These are phyloP conservation scores for Teratosphaeria gauchensis DNA, from an alignment of 2,329 filamentous ascomycete genomes.

Conservation along the genomic window DNA sequence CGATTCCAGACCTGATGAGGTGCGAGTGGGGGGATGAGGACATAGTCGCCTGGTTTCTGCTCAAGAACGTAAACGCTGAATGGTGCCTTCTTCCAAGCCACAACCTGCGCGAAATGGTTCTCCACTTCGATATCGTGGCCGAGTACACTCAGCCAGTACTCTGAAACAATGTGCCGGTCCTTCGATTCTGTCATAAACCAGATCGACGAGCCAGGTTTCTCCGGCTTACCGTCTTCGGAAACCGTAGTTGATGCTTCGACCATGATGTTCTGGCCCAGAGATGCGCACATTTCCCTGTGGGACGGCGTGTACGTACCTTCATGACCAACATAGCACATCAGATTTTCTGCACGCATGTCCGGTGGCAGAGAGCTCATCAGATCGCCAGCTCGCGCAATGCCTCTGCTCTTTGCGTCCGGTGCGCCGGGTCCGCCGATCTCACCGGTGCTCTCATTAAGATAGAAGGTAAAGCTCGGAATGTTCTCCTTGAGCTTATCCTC, in stretches of 20 bases:
- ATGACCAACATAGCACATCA: conserved; percentile 98
- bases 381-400: conserved; percentile 68
- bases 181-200: conserved; percentile 99
- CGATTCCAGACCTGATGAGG: conserved; percentile 98
- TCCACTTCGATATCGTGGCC: conserved; percentile 97
- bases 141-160: conserved; percentile 86
- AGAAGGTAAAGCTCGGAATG: conserved; percentile 76
- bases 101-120: conserved; percentile 90
- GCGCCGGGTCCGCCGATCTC: conserved; percentile 47
- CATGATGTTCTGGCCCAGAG: conserved; percentile 95
- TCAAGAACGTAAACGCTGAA: conserved; percentile 91
- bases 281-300: conserved; percentile 96
- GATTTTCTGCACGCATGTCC: conserved; percentile 84
- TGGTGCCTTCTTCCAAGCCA: conserved; percentile 88
- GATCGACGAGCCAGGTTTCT: conserved; percentile 74
- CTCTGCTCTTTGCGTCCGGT: conserved; percentile 44
- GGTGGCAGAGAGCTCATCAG: conserved; percentile 85
- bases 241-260: conserved; percentile 68
- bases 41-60: conserved; percentile 82
- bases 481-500: conserved; percentile 65
- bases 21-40: conserved; percentile 83
- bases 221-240: conserved; percentile 57
- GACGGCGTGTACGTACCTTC: conserved; percentile 95
- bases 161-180: conserved; percentile 78
- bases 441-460: conserved; percentile 72